Conservation (phyloP, 2,329 filamentous ascomycete genomes). For the Elsinoe ampelina region DNA sequence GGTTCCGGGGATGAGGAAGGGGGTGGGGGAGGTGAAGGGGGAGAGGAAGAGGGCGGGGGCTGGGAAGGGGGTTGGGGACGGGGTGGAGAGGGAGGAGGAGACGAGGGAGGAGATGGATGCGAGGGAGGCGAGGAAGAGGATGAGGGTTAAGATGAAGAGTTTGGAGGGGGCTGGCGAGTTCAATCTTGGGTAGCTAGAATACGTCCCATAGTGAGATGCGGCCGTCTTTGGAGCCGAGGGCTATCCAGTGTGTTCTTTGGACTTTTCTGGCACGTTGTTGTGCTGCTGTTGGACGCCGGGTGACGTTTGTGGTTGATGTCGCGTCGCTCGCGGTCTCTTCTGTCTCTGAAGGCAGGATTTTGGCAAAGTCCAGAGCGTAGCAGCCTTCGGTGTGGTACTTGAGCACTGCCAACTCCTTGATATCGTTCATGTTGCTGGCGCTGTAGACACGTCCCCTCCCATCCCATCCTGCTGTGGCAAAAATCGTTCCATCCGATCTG, state of each 20-base stretch:
- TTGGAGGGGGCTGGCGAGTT: conserved; percentile 47
- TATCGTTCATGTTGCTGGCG: conserved; percentile 63
- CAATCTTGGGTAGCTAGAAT: conserved; percentile 53
- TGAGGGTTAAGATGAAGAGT: conserved; percentile 44
- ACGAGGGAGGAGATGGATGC: conserved; percentile 27
- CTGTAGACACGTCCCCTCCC: conserved; percentile 72
- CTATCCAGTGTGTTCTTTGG: conserved; percentile 74
- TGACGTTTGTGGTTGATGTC: conserved; percentile 21
- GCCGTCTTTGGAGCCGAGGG: conserved; percentile 84
- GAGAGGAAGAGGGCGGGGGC: conserved; percentile 28
- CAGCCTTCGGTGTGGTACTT: conserved; percentile 91
- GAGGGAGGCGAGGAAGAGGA: conserved; percentile 42
- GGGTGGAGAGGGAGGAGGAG: conserved; percentile 24
- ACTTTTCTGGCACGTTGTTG: conserved; percentile 41
- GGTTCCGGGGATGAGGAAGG: conserved; percentile 42
- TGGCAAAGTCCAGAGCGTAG: conserved; percentile 67
- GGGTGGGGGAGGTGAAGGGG: conserved; percentile 38
- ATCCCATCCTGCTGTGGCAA: conserved; percentile 93
- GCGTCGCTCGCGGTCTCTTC: not conserved
- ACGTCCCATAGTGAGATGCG: conserved; percentile 95
- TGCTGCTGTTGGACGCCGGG: conserved; percentile 21
- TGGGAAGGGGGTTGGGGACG: conserved; percentile 22
- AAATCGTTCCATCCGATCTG: conserved; percentile 69
- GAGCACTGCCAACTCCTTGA: conserved; percentile 82
- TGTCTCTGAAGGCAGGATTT: conserved; percentile 22